Evolutionary conservation across 331 rosid genomes (phyloP).

Genomic region (Saraca asoca): DNA sequence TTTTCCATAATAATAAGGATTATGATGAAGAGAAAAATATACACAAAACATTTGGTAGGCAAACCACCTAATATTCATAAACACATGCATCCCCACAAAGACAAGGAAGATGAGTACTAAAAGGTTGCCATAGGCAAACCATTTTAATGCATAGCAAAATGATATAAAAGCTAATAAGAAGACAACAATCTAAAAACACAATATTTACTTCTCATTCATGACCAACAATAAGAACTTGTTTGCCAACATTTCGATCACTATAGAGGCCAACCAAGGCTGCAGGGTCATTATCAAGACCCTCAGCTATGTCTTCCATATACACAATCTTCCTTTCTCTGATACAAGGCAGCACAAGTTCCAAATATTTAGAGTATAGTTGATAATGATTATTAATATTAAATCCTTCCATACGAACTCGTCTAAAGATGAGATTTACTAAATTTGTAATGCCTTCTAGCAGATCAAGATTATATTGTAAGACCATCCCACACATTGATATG

Average conservation of each 20-base stretch:
- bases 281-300: neutral
- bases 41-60: too few species aligned
- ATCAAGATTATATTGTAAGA: constrained; percentile 18
- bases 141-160: too few species aligned
- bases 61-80: too few species aligned
- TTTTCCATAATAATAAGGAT: too few species aligned
- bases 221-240: neutral
- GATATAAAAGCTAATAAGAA: too few species aligned
- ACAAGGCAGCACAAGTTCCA: constrained; percentile 30
- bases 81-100: too few species aligned
- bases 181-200: too few species aligned
- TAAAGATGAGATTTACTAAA: constrained; percentile 24
- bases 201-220: neutral
- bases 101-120: too few species aligned
- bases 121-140: too few species aligned
- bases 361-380: neutral
- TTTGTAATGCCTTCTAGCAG: constrained; percentile 33
- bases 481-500: constrained; percentile 40
- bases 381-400: constrained; percentile 13
- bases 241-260: neutral
- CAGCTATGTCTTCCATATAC: neutral
- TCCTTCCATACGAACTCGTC: constrained; percentile 24
- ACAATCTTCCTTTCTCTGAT: constrained; percentile 8
- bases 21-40: too few species aligned
- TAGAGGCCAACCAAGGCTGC: neutral